Percentiles rank a stretch among this genome's conserved stretches.
Conservation (phyloP, 495 filamentous ascomycete species). For the Oidiodendron maius region DNA sequence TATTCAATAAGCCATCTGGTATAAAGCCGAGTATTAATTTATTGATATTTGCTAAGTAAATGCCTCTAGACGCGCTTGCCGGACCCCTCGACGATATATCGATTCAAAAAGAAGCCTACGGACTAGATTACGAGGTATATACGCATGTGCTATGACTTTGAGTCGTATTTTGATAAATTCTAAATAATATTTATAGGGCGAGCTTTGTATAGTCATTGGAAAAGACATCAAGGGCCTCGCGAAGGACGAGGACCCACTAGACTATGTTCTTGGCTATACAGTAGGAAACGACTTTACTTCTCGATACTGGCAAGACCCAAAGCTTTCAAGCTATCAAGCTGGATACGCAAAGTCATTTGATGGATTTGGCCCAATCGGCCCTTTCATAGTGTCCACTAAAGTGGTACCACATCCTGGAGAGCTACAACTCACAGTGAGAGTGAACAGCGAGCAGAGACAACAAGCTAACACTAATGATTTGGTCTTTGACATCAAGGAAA, state of each 20-base stretch:
- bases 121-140: background rate
- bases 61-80: background rate
- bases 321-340: conserved; percentile 8
- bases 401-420: conserved; percentile 10
- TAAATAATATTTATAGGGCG: conserved; percentile 13
- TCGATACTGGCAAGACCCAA: conserved; percentile 10
- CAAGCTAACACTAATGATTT: conserved; percentile 14
- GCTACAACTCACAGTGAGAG: conserved; percentile 2
- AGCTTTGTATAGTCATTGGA: conserved; percentile 16
- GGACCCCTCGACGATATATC: background rate
- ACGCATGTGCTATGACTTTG: background rate
- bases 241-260: background rate
- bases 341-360: conserved; percentile 11
- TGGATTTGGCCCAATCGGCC: conserved; percentile 9
- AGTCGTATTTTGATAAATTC: background rate
- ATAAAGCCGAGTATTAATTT: background rate
- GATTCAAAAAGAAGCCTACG: background rate
- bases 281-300: conserved; percentile 19
- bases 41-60: background rate
- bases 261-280: conserved; percentile 17
- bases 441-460: conserved; percentile 11
- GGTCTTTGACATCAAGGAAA: conserved; percentile 5
- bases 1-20: conserved; percentile 5
- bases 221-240: conserved; percentile 12
- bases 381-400: background rate